Evolutionary conservation across 768 basidiomycete species (phyloP).

Genomic region (Mycena haematopus): DNA sequence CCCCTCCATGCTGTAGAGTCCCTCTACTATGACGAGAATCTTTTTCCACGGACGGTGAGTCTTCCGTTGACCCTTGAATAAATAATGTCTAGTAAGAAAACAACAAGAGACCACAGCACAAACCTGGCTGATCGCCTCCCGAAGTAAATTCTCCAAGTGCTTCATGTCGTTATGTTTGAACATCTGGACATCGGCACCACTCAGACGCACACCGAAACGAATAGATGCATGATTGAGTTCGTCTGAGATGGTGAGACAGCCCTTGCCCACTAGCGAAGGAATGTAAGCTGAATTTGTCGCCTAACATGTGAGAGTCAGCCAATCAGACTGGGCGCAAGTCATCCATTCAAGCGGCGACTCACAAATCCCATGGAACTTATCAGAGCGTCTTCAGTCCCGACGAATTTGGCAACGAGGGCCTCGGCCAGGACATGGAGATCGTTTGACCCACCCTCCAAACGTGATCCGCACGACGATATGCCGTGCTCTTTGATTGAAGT

Average conservation of each 20-base stretch:
- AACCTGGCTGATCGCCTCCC: slow-evolving; percentile 83
- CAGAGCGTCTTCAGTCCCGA: slow-evolving; percentile 89
- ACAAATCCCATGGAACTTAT: slow-evolving; percentile 91
- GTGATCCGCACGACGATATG: slow-evolving; percentile 73
- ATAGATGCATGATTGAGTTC: slow-evolving; percentile 97
- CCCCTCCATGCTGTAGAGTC: slow-evolving; percentile 98
- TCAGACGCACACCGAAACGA: slow-evolving; percentile 90
- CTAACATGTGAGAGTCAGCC: neutral
- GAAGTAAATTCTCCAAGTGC: slow-evolving; percentile 77
- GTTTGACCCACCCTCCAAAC: slow-evolving; percentile 83
- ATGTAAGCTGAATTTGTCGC: slow-evolving; percentile 94
- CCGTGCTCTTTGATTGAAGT: slow-evolving; percentile 83
- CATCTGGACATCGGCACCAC: slow-evolving; percentile 86
- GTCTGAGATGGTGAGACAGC: slow-evolving; percentile 96
- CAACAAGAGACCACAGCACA: no score
- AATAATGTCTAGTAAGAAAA: no score
- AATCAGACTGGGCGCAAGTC: neutral
- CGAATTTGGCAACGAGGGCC: slow-evolving; percentile 85
- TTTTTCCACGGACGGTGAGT: slow-evolving; percentile 99
- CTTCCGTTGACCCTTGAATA: slow-evolving; percentile 84
- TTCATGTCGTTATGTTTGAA: slow-evolving; percentile 98
- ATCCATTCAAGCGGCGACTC: neutral
- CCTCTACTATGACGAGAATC: slow-evolving; percentile 93
- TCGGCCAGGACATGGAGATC: slow-evolving; percentile 86
- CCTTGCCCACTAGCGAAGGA: slow-evolving; percentile 89